These are phyloP conservation scores for Psilocybe cyanescens DNA, from an alignment of 768 basidiomycete genomes.

Conservation along the genomic window DNA sequence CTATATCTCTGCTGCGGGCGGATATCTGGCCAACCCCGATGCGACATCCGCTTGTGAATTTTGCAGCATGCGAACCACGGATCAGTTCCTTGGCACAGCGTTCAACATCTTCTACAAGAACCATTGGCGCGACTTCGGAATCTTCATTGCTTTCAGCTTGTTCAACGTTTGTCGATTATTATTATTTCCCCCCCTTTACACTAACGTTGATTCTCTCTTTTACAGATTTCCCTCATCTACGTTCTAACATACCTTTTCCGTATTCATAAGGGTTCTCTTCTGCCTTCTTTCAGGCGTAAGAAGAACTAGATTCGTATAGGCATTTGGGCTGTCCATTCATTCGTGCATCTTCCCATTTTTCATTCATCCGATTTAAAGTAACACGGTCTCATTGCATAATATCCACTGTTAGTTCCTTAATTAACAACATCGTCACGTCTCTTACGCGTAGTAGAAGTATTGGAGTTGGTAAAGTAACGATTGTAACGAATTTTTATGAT, in stretches of 20 bases:
- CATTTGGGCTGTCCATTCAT: too few species aligned
- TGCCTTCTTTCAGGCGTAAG: constrained; percentile 30
- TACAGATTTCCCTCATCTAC: constrained; percentile 46
- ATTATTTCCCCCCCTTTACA: neutral
- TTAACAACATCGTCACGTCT: too few species aligned
- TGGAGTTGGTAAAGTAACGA: neutral
- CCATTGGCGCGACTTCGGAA: constrained; percentile 57
- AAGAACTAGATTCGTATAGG: constrained; percentile 15
- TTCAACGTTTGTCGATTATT: constrained; percentile 44
- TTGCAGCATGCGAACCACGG: constrained; percentile 60
- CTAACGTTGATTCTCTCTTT: neutral
- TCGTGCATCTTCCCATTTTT: neutral
- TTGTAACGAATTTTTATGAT: neutral
- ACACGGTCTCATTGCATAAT: too few species aligned
- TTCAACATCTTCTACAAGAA: constrained; percentile 63
- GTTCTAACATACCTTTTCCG: constrained; percentile 58
- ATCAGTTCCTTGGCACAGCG: constrained; percentile 52
- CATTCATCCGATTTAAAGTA: neutral
- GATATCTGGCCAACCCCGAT: constrained; percentile 58
- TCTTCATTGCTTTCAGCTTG: constrained; percentile 48
- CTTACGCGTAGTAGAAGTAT: too few species aligned
- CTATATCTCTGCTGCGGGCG: constrained; percentile 55
- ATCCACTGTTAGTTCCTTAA: neutral
- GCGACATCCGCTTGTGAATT: constrained; percentile 56
- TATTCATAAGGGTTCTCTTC: constrained; percentile 37